These are phyloP conservation scores for Saussurea involucrata DNA, from an alignment of 129 eudicot genomes.

Conservation along the genomic window DNA sequence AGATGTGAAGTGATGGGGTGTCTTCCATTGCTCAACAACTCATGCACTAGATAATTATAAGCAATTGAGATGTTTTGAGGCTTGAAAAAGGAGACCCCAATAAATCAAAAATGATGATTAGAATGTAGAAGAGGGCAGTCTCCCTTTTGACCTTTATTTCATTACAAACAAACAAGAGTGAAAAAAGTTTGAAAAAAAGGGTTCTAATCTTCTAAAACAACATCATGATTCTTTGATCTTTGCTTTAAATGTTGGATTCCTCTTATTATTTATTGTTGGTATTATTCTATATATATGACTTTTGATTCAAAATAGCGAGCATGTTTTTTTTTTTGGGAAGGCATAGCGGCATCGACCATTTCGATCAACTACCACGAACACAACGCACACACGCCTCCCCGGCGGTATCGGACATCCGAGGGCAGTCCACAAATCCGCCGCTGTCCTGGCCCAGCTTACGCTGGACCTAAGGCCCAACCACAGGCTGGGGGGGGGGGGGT, in stretches of 20 bases:
- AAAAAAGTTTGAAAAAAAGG: slow-evolving; percentile 21
- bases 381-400: too few species aligned
- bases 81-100: slow-evolving; percentile 18
- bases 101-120: slow-evolving; percentile 34
- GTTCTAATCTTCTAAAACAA: slow-evolving; percentile 45
- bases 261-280: neutral
- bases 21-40: slow-evolving; percentile 35
- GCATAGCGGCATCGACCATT: too few species aligned
- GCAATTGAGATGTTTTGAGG: slow-evolving; percentile 41
- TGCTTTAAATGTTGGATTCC: slow-evolving; percentile 45
- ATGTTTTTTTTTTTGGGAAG: too few species aligned
- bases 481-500: too few species aligned
- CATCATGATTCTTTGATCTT: slow-evolving; percentile 38
- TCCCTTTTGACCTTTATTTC: slow-evolving; percentile 38
- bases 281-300: neutral
- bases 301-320: slow-evolving; percentile 21
- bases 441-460: too few species aligned
- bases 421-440: too few species aligned
- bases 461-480: too few species aligned
- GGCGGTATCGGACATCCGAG: too few species aligned
- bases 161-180: slow-evolving; percentile 36
- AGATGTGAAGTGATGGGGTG: slow-evolving; percentile 25
- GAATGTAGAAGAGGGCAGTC: slow-evolving; percentile 28
- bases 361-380: too few species aligned
- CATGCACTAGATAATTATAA: slow-evolving; percentile 44